These are phyloP conservation scores for Dalechampia spathulata DNA, from an alignment of 441 rosid genomes.

Conservation along the genomic window DNA sequence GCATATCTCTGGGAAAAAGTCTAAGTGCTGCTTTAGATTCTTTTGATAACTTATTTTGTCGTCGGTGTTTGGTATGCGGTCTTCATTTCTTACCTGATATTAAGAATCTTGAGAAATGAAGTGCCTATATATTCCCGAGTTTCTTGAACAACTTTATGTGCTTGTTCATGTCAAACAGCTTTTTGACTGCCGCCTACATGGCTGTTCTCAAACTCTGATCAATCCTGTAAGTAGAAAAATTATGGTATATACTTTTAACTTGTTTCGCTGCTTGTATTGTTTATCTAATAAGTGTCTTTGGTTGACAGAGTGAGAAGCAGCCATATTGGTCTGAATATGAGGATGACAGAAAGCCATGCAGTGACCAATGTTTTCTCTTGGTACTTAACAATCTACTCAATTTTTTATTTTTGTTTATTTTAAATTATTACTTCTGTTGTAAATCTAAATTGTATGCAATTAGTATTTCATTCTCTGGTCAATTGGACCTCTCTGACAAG, in stretches of 20 bases:
- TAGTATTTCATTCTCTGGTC: neutral
- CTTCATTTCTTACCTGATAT: conserved; percentile 11
- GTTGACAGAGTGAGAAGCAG: conserved; percentile 57
- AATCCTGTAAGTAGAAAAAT: conserved; percentile 48
- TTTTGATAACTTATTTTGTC: conserved; percentile 72
- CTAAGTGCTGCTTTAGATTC: conserved; percentile 56
- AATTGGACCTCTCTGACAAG: neutral
- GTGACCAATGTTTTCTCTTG: conserved; percentile 67
- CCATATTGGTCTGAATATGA: conserved; percentile 49
- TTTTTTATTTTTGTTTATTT: neutral
- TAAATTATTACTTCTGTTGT: no score
- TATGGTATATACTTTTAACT: conserved; percentile 3
- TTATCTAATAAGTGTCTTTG: conserved; percentile 21
- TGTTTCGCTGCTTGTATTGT: conserved; percentile 6
- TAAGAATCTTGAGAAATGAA: neutral
- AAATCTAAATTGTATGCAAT: neutral
- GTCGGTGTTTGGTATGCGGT: conserved; percentile 77
- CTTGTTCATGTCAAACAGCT: conserved; percentile 39
- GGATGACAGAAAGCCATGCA: conserved; percentile 62
- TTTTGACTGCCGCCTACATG: conserved; percentile 80
- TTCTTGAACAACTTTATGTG: conserved; percentile 17
- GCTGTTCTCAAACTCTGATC: conserved; percentile 55
- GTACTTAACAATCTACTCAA: conserved; percentile 25
- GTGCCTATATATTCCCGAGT: conserved; percentile 9
- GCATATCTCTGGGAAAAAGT: conserved; percentile 49